Percentiles rank a stretch among this genome's conserved stretches.
phyloP scores from a whole-genome alignment of 345 rosid species.

The Euphorbia peplus region DNA sequence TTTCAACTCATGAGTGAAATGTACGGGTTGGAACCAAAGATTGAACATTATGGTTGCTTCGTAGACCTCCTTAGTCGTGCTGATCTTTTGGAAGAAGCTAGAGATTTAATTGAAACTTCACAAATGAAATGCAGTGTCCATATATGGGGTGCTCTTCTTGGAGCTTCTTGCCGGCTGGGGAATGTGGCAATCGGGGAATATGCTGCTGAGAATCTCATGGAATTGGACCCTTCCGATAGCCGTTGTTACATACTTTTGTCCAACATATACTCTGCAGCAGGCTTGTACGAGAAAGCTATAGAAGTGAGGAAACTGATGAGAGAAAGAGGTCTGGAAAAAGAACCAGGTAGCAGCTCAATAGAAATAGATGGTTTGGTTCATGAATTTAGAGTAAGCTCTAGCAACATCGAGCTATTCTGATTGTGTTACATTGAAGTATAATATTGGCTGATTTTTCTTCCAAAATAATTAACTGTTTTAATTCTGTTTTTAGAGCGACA shows the following conservation, averaged over 20 bases:
- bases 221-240: constrained; percentile 12
- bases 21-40: constrained; percentile 40
- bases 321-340: constrained; percentile 7
- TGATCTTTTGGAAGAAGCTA: constrained; percentile 12
- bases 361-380: constrained; percentile 7
- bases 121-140: constrained; percentile 14
- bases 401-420: background rate
- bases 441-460: too few species aligned
- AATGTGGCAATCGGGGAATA: constrained; percentile 5
- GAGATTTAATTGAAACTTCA: constrained; percentile 6
- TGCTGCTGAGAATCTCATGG: constrained; percentile 13
- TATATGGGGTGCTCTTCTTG: constrained; percentile 22
- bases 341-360: constrained; percentile 17
- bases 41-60: constrained; percentile 4
- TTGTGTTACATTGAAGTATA: background rate
- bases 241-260: constrained; percentile 11
- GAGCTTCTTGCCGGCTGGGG: constrained; percentile 15
- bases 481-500: too few species aligned
- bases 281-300: constrained; percentile 13
- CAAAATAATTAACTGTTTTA: too few species aligned
- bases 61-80: constrained; percentile 11
- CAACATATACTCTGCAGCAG: constrained; percentile 13
- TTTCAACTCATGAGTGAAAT: constrained; percentile 39
- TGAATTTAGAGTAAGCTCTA: constrained; percentile 10
- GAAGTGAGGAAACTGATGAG: background rate